phyloP scores from a whole-genome alignment of 176 grass and related monocot species.

The Juncus inflexus region DNA sequence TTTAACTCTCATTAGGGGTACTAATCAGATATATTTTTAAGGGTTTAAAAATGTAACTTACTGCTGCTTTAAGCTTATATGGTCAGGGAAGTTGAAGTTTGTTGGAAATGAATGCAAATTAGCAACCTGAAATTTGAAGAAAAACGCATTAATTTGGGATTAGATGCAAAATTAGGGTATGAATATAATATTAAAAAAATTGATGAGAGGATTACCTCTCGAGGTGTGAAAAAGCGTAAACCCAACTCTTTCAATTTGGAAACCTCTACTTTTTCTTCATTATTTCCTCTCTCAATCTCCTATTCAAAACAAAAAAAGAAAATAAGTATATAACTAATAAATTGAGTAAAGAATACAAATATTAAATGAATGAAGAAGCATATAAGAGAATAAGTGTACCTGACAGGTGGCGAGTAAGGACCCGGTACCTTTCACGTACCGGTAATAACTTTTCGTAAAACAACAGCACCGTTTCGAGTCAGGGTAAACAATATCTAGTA shows the following conservation, averaged over 20 bases:
- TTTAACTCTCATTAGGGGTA: constrained; percentile 4
- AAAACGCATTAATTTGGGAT: constrained; percentile 6
- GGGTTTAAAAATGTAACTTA: constrained; percentile 33
- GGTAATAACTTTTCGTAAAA: constrained; percentile 95
- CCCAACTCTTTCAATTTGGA: constrained; percentile 53
- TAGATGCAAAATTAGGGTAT: background rate
- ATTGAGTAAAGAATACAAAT: background rate
- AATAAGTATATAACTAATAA: background rate
- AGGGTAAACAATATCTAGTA: constrained; percentile 76
- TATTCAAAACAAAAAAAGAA: constrained; percentile 20
- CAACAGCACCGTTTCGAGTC: constrained; percentile 86
- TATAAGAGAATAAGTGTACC: constrained; percentile 39
- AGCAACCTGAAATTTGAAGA: constrained; percentile 60
- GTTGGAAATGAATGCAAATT: constrained; percentile 92
- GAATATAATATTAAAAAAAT: constrained; percentile 17
- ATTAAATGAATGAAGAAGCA: constrained; percentile 16
- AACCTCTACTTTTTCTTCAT: constrained; percentile 49
- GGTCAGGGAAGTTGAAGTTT: constrained; percentile 60
- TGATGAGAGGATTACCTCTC: constrained; percentile 44
- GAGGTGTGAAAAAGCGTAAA: constrained; percentile 77
- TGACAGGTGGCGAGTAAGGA: constrained; percentile 64
- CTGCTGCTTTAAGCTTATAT: constrained; percentile 66
- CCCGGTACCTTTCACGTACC: constrained; percentile 93
- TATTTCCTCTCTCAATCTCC: constrained; percentile 41
- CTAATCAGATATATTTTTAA: constrained; percentile 3